These are phyloP conservation scores for Canavalia gladiata DNA, from an alignment of 306 rosid species.

Conservation along the genomic window DNA sequence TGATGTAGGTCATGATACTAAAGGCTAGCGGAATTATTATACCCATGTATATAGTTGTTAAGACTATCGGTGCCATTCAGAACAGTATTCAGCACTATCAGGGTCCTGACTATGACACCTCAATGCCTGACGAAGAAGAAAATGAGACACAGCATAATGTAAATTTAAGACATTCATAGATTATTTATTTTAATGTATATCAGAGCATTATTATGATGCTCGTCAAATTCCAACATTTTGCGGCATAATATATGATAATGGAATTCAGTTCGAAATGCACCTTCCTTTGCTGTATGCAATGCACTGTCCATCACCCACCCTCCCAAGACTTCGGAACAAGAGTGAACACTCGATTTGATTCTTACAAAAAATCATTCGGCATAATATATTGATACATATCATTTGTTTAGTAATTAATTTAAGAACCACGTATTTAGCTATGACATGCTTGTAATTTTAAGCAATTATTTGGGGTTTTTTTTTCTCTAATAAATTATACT, in stretches of 20 bases:
- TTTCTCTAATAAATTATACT: neutral
- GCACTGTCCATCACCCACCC: slow-evolving; percentile 43
- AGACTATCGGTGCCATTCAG: slow-evolving; percentile 65
- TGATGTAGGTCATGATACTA: slow-evolving; percentile 61
- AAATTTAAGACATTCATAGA: slow-evolving; percentile 45
- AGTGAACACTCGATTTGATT: too few relatives aligned
- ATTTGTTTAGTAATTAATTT: too few relatives aligned
- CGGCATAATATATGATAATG: slow-evolving; percentile 35
- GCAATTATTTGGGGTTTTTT: too few relatives aligned
- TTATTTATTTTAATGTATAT: slow-evolving; percentile 43
- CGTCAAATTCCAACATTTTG: slow-evolving; percentile 42
- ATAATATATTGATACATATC: too few relatives aligned
- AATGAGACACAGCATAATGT: slow-evolving; percentile 46
- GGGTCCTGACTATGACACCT: slow-evolving; percentile 57
- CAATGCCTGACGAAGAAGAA: slow-evolving; percentile 52
- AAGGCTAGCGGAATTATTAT: slow-evolving; percentile 79
- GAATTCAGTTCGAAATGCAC: slow-evolving; percentile 32
- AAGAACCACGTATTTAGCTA: too few relatives aligned
- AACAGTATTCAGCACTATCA: slow-evolving; percentile 50
- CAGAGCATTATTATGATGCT: slow-evolving; percentile 56
- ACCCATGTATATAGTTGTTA: slow-evolving; percentile 77
- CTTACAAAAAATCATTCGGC: too few relatives aligned
- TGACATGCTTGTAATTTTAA: too few relatives aligned
- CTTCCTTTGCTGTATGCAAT: neutral
- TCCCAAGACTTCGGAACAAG: neutral